These are phyloP conservation scores for Candida khao-thaluensis DNA, from an alignment of 805 yeast species.

Conservation along the genomic window DNA sequence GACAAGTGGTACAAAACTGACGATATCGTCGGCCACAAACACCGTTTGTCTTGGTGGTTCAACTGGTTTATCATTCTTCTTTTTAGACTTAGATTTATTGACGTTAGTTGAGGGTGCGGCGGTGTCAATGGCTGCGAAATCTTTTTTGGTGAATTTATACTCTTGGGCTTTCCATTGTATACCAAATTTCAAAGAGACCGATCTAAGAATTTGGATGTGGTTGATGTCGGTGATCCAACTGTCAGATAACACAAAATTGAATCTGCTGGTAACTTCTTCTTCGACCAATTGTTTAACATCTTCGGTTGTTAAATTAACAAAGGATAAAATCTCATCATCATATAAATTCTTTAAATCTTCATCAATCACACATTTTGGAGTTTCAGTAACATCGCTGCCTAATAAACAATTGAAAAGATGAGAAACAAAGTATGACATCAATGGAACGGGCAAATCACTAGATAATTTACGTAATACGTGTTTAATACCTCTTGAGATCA, in stretches of 20 bases:
- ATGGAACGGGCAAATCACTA: conserved; percentile 46
- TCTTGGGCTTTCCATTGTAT: conserved; percentile 70
- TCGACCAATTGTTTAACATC: conserved; percentile 45
- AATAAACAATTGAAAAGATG: conserved; percentile 72
- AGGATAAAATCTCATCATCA: conserved; percentile 38
- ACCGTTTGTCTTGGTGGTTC: conserved; percentile 36
- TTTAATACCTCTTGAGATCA: conserved; percentile 77
- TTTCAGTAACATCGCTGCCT: conserved; percentile 46
- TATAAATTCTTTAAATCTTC: conserved; percentile 43
- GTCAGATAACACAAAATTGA: conserved; percentile 55
- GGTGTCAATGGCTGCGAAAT: conserved; percentile 19
- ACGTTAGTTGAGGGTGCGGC: neutral
- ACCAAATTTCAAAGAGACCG: conserved; percentile 75
- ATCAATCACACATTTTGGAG: conserved; percentile 43
- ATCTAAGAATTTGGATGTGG: conserved; percentile 57
- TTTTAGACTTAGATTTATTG: neutral
- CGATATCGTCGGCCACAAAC: conserved; percentile 59
- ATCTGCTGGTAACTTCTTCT: conserved; percentile 59
- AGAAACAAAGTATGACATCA: conserved; percentile 60
- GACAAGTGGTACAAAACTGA: conserved; percentile 69
- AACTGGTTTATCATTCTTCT: conserved; percentile 13
- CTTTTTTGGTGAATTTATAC: conserved; percentile 43
- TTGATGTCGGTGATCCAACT: conserved; percentile 45
- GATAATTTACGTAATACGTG: conserved; percentile 61
- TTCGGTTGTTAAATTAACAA: conserved; percentile 46